Percentiles rank a stretch among this genome's conserved stretches.
Conservation (phyloP, 2,329 filamentous ascomycete species). For the Ceratocystis ficicola region DNA sequence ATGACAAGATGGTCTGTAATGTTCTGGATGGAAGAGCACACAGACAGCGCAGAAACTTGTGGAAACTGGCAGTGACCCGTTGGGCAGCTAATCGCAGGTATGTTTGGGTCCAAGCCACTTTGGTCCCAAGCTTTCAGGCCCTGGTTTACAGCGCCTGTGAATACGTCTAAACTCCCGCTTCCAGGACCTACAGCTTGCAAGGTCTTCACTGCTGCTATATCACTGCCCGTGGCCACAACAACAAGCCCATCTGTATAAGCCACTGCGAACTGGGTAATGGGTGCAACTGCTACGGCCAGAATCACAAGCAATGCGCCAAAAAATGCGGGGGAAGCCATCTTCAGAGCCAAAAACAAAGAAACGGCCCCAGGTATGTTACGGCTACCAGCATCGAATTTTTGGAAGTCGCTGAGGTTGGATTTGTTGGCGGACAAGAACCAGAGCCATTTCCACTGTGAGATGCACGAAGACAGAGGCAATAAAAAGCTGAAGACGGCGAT, state of each 20-base stretch:
- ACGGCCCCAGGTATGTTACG: slow-evolving; percentile 25
- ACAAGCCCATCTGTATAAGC: slow-evolving; percentile 10
- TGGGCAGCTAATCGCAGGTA: slow-evolving; percentile 13
- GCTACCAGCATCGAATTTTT: slow-evolving; percentile 27
- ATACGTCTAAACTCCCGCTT: background rate
- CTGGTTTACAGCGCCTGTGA: background rate
- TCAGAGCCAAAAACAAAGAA: slow-evolving; percentile 24
- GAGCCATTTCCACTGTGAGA: slow-evolving; percentile 30
- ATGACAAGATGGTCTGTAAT: slow-evolving; percentile 24
- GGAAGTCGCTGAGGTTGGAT: slow-evolving; percentile 26
- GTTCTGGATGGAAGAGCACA: slow-evolving; percentile 26
- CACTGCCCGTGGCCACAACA: background rate
- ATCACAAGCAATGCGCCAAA: slow-evolving; percentile 25
- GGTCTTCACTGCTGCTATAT: background rate
- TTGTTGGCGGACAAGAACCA: slow-evolving; percentile 26
- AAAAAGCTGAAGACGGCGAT: slow-evolving; percentile 26
- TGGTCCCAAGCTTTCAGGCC: background rate
- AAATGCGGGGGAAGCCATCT: slow-evolving; percentile 25
- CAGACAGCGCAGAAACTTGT: slow-evolving; percentile 24
- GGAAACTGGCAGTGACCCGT: slow-evolving; percentile 25
- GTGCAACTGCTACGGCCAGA: slow-evolving; percentile 23
- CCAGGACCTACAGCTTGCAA: slow-evolving; percentile 4
- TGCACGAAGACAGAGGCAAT: slow-evolving; percentile 26
- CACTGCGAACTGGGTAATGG: slow-evolving; percentile 21
- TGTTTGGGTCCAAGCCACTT: slow-evolving; percentile 2